phyloP scores from a whole-genome alignment of 441 rosid genomes.

The Viola pubescens region DNA sequence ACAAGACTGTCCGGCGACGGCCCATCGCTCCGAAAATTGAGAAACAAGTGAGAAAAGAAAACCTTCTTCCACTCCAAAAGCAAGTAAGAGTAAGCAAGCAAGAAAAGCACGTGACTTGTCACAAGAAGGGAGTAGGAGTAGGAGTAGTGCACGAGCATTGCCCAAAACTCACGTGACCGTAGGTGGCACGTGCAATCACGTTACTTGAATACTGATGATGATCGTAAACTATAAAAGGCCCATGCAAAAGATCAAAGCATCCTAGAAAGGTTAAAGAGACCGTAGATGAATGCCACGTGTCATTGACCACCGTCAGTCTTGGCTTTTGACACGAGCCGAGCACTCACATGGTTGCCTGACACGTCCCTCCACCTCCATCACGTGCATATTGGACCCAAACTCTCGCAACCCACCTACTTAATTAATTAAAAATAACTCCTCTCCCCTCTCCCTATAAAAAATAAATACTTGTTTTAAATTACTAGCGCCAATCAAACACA shows the following conservation, averaged over 20 bases:
- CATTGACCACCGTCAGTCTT: slow-evolving; percentile 36
- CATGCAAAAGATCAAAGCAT: background rate
- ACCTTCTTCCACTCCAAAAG: no score
- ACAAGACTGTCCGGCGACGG: no score
- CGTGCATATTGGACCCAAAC: slow-evolving; percentile 30
- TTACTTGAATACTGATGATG: background rate
- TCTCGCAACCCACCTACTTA: slow-evolving; percentile 2
- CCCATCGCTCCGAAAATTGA: no score
- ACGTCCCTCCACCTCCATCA: slow-evolving; percentile 25
- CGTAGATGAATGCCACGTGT: slow-evolving; percentile 25
- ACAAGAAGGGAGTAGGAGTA: background rate
- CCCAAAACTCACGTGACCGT: slow-evolving; percentile 31
- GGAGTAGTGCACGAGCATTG: slow-evolving; percentile 16
- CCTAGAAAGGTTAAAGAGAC: slow-evolving; percentile 1
- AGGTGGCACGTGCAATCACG: slow-evolving; percentile 36
- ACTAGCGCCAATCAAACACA: no score
- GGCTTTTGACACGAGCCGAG: slow-evolving; percentile 32
- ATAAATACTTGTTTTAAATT: no score
- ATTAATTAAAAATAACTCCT: background rate
- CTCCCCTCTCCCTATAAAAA: no score
- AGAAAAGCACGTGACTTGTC: slow-evolving; percentile 21
- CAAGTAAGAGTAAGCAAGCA: no score
- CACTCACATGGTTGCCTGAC: slow-evolving; percentile 45
- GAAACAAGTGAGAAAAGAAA: no score
- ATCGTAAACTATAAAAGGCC: background rate